Evolutionary conservation across 2,329 filamentous ascomycete genomes (phyloP), one percentile per base, ranked within the genome.

Genomic region (Magnaporthiopsis incrustans): DNA sequence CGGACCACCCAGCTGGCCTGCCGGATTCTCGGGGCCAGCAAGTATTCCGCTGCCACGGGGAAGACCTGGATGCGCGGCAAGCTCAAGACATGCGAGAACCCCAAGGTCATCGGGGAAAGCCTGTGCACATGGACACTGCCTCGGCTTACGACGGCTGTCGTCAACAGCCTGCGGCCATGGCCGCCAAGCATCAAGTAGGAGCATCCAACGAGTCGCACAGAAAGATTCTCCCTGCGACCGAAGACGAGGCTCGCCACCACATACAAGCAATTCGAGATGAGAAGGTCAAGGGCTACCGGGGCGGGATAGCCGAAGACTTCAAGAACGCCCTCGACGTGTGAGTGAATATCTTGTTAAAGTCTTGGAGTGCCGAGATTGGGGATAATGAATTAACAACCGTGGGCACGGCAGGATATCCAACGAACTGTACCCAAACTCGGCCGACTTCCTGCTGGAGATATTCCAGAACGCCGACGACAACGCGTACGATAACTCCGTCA

Each of bases 391-490:
- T 8, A 57, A n/a, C 4, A 14, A 57, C 7, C 22, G 6, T 30
- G 8, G 53, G 53, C 22, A 57, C 14, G n/a, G 53, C 53, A 57
- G 53, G n/a, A 25, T 57, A n/a, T 57, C 53, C n/a, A 26, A 71
- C 14, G 64, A 76, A 59, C 68, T 77, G 6, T 76, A 79, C 64
- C 67, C 68, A 35, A 73, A 67, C 18, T 65, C 70, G 3, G 73
- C 75, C 4, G 75, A 74, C 64, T 78, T 78, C 66, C 67, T 78
- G 4, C 70, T 76, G 10, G 76, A 78, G 64, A 68, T 78, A 1
- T 72, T 78, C 38, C 77, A 78, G 61, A 79, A 78, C 67, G 77
- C 76, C 6, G 76, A 78, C 60, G 77, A 78, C 67, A 77, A 77
- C 66, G 64, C n/a, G 14, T 84, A 10, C 77, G n/a, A 14, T 2